Base-by-base conservation (phyloP, 345 rosid species). In the Hirschfeldia incana region DNA sequence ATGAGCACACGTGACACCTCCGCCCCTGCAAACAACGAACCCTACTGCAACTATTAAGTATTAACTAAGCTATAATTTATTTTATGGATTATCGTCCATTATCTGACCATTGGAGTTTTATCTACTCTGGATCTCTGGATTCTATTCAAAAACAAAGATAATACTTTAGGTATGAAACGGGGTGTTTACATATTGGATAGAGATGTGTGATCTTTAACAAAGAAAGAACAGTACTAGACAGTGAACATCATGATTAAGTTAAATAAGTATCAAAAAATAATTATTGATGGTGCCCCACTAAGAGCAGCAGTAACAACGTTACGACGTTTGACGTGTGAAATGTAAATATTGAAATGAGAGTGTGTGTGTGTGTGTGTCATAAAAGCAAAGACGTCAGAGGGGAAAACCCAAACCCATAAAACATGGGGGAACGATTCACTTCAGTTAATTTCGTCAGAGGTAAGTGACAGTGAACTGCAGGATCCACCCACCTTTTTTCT, bases 371-470 rank as follows among this genome's bases (percentile, higher is more conserved):
- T 36, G 8, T 36, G 44, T 39, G 12, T 5, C 62, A 33, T 15
- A 69, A 79, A 79, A 79, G 78, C 78, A 74, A 79, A 1, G 67
- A 79, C 75, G 82, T 79, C 78, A 79, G 82, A 51, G 61, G 70
- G 60, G 60, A 74, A 74, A 79, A 68, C 37, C 75, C 75, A 79
- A 79, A 69, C 78, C 78, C 82, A 74, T 69, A 74, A 79, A 79
- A 74, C 75, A 79, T 79, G 82, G 82, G 78, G 75, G 75, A 62
- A 36, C 65, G 75, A 79, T 74, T 74, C 66, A 79, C 75, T 72
- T 63, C 78, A 10, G 39, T 57, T 51, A 51, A 51, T 68, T 51
- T 79, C 30, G 65, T 79, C 65, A 79, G 74, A 73, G 34, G 68
- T 49, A 79, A 79, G 74, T 79, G 74, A 67, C 74, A 79, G 34